Evolutionary conservation across 495 filamentous ascomycete species (phyloP).

Genomic region (Niebla homalea): DNA sequence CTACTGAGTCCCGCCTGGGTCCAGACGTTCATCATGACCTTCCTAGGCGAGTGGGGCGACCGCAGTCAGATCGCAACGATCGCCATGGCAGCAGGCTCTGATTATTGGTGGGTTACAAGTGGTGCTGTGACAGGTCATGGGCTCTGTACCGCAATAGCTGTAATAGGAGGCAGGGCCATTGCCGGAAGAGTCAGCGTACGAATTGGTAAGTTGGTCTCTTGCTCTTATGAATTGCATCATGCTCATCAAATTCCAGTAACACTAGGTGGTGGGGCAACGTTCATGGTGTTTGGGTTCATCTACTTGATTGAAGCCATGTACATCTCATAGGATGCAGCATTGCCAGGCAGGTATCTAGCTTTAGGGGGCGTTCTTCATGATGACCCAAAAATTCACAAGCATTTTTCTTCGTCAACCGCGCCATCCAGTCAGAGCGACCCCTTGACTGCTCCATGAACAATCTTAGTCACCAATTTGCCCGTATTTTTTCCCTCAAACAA

Average conservation of each 20-base stretch:
- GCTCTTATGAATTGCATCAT: background rate
- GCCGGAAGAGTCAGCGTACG: constrained; percentile 89
- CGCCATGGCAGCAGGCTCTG: constrained; percentile 95
- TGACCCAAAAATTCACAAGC: background rate
- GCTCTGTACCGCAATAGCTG: constrained; percentile 83
- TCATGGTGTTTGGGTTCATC: constrained; percentile 80
- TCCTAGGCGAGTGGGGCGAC: constrained; percentile 96
- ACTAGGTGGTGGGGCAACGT: constrained; percentile 82
- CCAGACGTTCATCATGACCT: constrained; percentile 98
- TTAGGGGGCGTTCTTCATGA: constrained; percentile 1
- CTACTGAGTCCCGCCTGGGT: constrained; percentile 94
- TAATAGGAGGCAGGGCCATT: constrained; percentile 82
- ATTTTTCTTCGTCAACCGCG: background rate
- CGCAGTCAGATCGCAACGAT: constrained; percentile 97
- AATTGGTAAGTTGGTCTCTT: constrained; percentile 61
- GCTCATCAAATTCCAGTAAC: constrained; percentile 50
- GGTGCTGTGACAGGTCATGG: constrained; percentile 80
- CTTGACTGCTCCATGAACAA: constrained; percentile 3
- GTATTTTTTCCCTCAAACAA: constrained; percentile 44
- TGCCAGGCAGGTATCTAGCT: background rate
- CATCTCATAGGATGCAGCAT: constrained; percentile 4
- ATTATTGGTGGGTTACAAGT: constrained; percentile 97
- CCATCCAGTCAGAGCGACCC: background rate
- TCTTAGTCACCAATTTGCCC: constrained; percentile 35
- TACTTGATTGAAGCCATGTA: constrained; percentile 76